Conservation (phyloP, 2,329 filamentous ascomycete species). For the Eurotiales sp. region DNA sequence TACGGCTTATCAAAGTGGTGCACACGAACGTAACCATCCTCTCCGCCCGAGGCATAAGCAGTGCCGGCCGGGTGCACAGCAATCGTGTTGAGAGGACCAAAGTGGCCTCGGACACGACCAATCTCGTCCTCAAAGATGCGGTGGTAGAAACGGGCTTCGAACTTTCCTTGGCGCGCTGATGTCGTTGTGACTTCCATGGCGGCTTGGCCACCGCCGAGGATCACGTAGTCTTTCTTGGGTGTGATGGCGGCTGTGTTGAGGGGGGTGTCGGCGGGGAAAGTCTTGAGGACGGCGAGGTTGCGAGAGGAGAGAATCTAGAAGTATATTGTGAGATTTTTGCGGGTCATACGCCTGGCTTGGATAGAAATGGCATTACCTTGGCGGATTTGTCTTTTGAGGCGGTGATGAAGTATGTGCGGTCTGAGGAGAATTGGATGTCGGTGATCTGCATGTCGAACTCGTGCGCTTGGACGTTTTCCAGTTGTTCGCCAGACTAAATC, state of each 20-base stretch:
- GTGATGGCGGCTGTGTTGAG: slow-evolving; percentile 95
- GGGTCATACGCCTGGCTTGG: no score
- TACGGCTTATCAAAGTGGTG: slow-evolving; percentile 99
- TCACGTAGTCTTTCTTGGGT: slow-evolving; percentile 94
- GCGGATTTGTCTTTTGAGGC: slow-evolving; percentile 97
- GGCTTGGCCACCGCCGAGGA: slow-evolving; percentile 95
- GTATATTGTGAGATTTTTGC: no score
- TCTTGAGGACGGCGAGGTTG: slow-evolving; percentile 89
- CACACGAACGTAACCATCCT: slow-evolving; percentile 97
- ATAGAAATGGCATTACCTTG: slow-evolving; percentile 57
- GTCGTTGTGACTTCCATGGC: slow-evolving; percentile 99
- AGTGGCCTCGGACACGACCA: slow-evolving; percentile 92
- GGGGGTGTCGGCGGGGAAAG: slow-evolving; percentile 85
- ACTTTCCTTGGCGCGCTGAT: slow-evolving; percentile 91
- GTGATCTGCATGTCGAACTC: slow-evolving; percentile 79
- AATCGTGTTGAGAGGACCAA: slow-evolving; percentile 94
- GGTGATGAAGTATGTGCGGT: slow-evolving; percentile 98
- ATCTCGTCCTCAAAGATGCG: slow-evolving; percentile 99
- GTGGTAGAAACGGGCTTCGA: slow-evolving; percentile 99
- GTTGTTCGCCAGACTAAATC: slow-evolving; percentile 67
- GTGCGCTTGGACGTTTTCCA: slow-evolving; percentile 79
- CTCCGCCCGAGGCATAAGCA: slow-evolving; percentile 90
- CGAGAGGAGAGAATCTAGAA: slow-evolving; percentile 77
- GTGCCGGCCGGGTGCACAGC: slow-evolving; percentile 88
- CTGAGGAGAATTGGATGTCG: slow-evolving; percentile 89